Base-by-base conservation (phyloP, 768 basidiomycete genomes). In the Saitozyma podzolica region DNA sequence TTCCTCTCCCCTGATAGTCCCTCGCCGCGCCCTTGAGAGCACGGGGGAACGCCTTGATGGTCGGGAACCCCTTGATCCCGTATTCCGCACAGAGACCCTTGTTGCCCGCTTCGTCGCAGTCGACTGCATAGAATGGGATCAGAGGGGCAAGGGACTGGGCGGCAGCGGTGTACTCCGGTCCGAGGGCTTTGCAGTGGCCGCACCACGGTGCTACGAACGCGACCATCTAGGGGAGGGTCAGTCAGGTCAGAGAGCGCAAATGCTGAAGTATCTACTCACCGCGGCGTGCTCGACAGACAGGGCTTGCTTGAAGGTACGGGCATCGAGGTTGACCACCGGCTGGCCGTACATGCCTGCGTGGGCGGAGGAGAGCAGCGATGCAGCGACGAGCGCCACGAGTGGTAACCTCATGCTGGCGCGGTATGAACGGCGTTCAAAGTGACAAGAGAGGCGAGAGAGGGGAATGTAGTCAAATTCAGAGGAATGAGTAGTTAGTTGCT, bases 131-230 rank as follows among this genome's bases (percentile, higher is more conserved):
- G 59, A 89, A 84, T 0, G 92, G 92, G 20, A 97, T 83, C 37
- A 96, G 82, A 3, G 94, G 92, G 62, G 86, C 83, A 8, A 96
- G 84, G 0, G 86, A 88, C 10, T 85, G 78, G 0, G 92, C 92
- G 5, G 91, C 91, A 69, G 89, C 88, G 76, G 85, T 87, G 71
- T 87, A 91, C 75, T 95, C 90, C 0, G 94, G 93, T 7, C 83
- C 90, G 83, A 95, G 85, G 42, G 82, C 82, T 81, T 93, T 86
- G 76, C 93, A 96, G 73, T 96, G 90, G 87, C 91, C 65, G 59
- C 63, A 64, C 93, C 92, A 95, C 4, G 92, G 90, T n/a, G 93
- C 93, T 11, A 93, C 89, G 74, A 94, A 96, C 1, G 91, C 93
- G 16, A 95, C 88, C 73, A 93, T 77, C 73, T 75, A 41, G 2